Percentiles rank a stretch among this genome's conserved stretches.
Conservation (phyloP, 1,139 yeast genomes). For the Candida sojae region DNA sequence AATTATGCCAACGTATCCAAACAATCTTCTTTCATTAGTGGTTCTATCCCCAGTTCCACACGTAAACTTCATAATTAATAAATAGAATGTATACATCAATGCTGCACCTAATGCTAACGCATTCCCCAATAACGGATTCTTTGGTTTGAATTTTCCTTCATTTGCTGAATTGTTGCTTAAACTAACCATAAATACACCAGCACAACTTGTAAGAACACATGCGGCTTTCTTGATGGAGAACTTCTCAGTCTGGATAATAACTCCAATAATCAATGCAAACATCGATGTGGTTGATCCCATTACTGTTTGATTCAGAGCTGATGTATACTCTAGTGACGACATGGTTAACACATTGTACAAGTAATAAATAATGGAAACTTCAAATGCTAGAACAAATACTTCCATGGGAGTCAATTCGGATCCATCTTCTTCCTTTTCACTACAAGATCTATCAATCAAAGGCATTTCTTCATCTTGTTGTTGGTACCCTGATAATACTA, state of each 20-base stretch:
- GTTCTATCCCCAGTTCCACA: conserved; percentile 46
- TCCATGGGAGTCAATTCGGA: conserved; percentile 29
- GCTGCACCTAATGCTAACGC: conserved; percentile 48
- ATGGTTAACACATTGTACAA: conserved; percentile 42
- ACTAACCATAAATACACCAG: conserved; percentile 52
- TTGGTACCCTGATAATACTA: neutral
- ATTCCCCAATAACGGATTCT: conserved; percentile 48
- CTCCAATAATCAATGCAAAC: conserved; percentile 50
- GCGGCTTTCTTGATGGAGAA: conserved; percentile 43
- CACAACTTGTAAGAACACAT: conserved; percentile 46
- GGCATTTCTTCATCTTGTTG: conserved; percentile 1
- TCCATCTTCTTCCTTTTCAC: conserved; percentile 9
- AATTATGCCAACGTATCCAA: conserved; percentile 48
- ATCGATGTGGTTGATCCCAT: conserved; percentile 54
- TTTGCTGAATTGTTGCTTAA: conserved; percentile 28
- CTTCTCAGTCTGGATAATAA: conserved; percentile 37
- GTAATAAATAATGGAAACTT: conserved; percentile 45
- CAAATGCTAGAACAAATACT: conserved; percentile 35
- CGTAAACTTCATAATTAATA: conserved; percentile 43
- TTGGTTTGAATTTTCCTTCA: conserved; percentile 30
- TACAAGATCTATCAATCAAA: conserved; percentile 2
- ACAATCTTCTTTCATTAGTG: conserved; percentile 49
- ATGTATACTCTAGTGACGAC: conserved; percentile 46
- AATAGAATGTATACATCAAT: conserved; percentile 46
- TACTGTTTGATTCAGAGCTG: conserved; percentile 56